These are phyloP conservation scores for Lathyrus tuberosus DNA, from an alignment of 306 rosid species.

Conservation along the genomic window DNA sequence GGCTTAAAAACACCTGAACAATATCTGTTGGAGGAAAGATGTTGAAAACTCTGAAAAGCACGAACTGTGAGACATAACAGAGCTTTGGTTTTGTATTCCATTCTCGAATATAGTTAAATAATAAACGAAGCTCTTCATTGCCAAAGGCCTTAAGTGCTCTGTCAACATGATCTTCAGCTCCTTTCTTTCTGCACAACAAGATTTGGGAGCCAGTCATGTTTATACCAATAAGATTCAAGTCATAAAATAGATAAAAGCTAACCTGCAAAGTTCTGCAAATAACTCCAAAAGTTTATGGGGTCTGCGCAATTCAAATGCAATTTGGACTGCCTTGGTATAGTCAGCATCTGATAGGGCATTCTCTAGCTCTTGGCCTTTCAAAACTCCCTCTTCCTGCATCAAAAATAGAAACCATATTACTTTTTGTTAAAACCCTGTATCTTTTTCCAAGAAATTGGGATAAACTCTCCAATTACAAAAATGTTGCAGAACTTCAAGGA, in stretches of 20 bases:
- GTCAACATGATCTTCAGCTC: slow-evolving; percentile 56
- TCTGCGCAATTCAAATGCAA: slow-evolving; percentile 81
- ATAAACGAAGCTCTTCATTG: slow-evolving; percentile 61
- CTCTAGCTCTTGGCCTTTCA: slow-evolving; percentile 92
- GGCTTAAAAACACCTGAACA: slow-evolving; percentile 53
- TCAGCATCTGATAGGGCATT: slow-evolving; percentile 92
- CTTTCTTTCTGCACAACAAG: slow-evolving; percentile 65
- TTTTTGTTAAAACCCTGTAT: background rate
- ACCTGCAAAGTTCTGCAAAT: slow-evolving; percentile 86
- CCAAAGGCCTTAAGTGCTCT: slow-evolving; percentile 62
- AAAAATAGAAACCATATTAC: slow-evolving; percentile 32
- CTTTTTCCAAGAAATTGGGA: background rate
- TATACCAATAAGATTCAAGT: background rate
- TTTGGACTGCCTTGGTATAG: slow-evolving; percentile 79
- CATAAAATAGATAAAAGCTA: slow-evolving; percentile 29
- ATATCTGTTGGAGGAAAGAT: slow-evolving; percentile 74
- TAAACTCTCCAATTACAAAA: background rate
- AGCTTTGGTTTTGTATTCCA: slow-evolving; percentile 93
- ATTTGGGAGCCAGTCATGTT: slow-evolving; percentile 23
- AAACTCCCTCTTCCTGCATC: slow-evolving; percentile 84
- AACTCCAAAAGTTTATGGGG: slow-evolving; percentile 74
- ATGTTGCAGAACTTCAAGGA: background rate
- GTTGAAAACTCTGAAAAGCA: slow-evolving; percentile 75
- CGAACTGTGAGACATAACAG: slow-evolving; percentile 85
- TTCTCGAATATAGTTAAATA: slow-evolving; percentile 76